phyloP scores from a whole-genome alignment of 208 protist species.

The Histomonas meleagridis region DNA sequence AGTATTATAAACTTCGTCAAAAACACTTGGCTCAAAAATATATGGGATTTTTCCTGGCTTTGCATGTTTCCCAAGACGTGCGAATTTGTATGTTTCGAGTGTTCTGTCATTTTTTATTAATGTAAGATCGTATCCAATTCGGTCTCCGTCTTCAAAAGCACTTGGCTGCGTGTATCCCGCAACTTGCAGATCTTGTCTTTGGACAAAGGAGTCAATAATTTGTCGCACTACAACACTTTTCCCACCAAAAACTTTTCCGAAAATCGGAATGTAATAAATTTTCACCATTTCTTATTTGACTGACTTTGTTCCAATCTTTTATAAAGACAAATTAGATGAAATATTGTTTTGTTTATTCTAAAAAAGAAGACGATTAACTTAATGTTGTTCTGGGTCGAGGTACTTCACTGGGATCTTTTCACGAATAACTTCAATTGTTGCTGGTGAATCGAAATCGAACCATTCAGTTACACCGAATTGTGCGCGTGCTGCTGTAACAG shows the following conservation, averaged over 20 bases:
- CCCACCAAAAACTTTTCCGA: background rate
- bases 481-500: background rate
- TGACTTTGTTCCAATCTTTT: too few species aligned
- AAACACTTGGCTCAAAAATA: background rate
- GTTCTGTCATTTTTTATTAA: background rate
- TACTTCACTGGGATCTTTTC: background rate
- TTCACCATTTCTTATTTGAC: too few species aligned
- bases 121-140: background rate
- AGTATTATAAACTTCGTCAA: background rate
- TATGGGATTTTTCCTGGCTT: background rate
- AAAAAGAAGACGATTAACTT: too few species aligned
- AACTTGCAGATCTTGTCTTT: background rate
- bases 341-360: too few species aligned
- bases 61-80: background rate
- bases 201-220: background rate
- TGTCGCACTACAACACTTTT: background rate
- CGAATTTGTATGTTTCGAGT: background rate
- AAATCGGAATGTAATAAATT: background rate
- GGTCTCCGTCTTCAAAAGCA: background rate
- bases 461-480: conserved; percentile 12
- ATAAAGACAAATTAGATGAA: too few species aligned
- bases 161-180: background rate
- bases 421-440: conserved; percentile 19
- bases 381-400: conserved; percentile 12
- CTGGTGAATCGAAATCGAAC: conserved; percentile 24